Base-by-base conservation (phyloP, 768 basidiomycete species). In the Russula emetica region DNA sequence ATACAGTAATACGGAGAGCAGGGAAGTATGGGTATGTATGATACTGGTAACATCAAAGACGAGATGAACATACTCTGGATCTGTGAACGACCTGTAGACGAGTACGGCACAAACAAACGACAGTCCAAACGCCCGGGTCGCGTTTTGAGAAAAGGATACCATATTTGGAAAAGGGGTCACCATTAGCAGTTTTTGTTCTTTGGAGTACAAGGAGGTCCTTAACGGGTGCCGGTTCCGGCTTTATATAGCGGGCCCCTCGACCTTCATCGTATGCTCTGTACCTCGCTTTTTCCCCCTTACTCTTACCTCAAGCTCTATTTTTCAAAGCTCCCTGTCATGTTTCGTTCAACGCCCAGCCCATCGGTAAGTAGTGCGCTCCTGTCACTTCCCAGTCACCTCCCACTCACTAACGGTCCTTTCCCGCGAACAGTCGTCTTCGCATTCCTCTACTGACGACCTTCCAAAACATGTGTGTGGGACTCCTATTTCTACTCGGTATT, bases 121-220 rank as follows among this genome's bases (percentile, higher is more conserved):
- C 42, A 44, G 45, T 38, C 54, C 54, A 16, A 38, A 22, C 22
- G 9, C 55, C 38, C 40, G 55, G 28, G 30, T 20, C 30, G 51
- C 9, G 28, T 40, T 22, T 22, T 44, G 49, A 20, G 9, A 44
- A 14, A 2, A 0, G 14, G 22, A 24, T 54, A 1, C 62, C 52
- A 28, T 26, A 8, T 55, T 38, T 8, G 63, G 58, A 55, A 55
- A 20, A 22, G 51, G 10, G 51, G 59, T 38, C 38, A 38, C 38
- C 38, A 38, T 22, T 38, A 36, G 44, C 13, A 7, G 10, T 14
- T 16, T 13, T 26, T 16, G 28, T 42, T 13, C 10, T 44, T 47
- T 22, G 13, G 13, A 65, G 55, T 57, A 65, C 63, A 65, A 61
- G 64, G 60, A 61, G 30, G 30, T 18, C 64, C 64, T 56, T 52